Evolutionary conservation across 2,329 filamentous ascomycete species (phyloP).

Genomic region (Colletotrichum sp.): DNA sequence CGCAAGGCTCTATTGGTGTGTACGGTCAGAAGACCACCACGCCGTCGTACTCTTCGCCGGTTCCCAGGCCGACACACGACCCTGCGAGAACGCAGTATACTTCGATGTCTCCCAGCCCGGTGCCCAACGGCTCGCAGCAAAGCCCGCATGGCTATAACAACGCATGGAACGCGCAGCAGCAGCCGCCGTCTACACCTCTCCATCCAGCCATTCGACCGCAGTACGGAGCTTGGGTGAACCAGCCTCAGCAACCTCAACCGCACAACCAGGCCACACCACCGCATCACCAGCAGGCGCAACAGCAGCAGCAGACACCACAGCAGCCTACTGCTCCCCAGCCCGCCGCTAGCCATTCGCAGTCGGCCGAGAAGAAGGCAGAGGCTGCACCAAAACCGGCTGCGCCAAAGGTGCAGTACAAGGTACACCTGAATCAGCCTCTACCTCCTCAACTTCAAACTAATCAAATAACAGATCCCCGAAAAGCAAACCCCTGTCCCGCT

Average conservation of each 20-base stretch:
- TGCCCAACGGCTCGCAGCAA: slow-evolving; percentile 3
- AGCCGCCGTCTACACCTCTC: slow-evolving; percentile 25
- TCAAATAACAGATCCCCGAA: slow-evolving; percentile 34
- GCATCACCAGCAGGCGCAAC: neutral
- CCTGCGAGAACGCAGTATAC: neutral
- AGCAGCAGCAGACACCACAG: neutral
- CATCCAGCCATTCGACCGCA: slow-evolving; percentile 43
- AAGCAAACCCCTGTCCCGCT: slow-evolving; percentile 51
- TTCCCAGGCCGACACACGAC: neutral
- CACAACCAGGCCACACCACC: slow-evolving; percentile 22
- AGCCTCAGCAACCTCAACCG: neutral
- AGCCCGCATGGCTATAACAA: slow-evolving; percentile 6
- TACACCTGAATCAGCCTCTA: slow-evolving; percentile 24
- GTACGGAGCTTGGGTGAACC: slow-evolving; percentile 24
- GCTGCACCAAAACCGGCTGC: slow-evolving; percentile 1
- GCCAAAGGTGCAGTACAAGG: slow-evolving; percentile 24
- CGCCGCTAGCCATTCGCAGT: neutral
- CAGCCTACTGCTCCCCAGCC: neutral
- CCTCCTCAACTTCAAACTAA: slow-evolving; percentile 21
- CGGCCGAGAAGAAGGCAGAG: neutral
- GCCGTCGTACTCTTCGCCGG: slow-evolving; percentile 15
- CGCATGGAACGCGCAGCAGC: slow-evolving; percentile 19
- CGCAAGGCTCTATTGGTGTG: slow-evolving; percentile 16
- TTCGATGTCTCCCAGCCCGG: slow-evolving; percentile 19
- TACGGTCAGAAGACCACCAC: slow-evolving; percentile 20